Evolutionary conservation across 768 basidiomycete genomes (phyloP), one percentile per base, ranked within the genome.

Genomic region (Podaxis rugospora): DNA sequence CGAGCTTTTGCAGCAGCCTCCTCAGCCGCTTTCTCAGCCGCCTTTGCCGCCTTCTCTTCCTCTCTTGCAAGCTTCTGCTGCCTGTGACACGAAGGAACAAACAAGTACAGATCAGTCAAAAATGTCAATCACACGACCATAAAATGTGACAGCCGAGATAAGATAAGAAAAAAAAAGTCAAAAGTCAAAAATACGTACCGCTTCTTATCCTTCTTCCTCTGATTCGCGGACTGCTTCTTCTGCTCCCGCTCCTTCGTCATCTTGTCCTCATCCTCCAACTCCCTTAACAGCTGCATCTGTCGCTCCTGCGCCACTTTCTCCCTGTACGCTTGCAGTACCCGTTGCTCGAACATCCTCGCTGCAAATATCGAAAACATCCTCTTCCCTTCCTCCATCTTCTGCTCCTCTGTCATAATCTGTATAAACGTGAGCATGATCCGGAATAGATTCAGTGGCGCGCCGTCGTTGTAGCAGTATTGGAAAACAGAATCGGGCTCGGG

Each of bases 281-380:
- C 97, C 32, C 92, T 87, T 60, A 99, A 80, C 21, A 99, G 82
- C 67, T 98, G 95, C 63, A 90, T 77, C 73, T 98, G 95, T 66
- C 94, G 86, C 74, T 96, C 95, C 71, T 96, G 93, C 11, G 97
- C 96, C 16, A 98, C 93, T 74, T 92, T 89, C 76, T 98, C 96
- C 39, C 96, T 90, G 70, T 96, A 98, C 13, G 96, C 94, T 68
- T 94, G 90, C 57, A 97, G 85, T 40, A 98, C 97, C 23, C 97
- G 88, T 75, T 98, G 96, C 76, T 99, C 97, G 73, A 99, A 98
- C 95, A 98, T 97, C 57, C 97, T 87, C 46, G 97, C 97, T 14
- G 97, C 97, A 68, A 99, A 99, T 75, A 99, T 97, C 65, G 94
- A 95, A 79, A 99, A 99, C 97, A 99, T 99, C 54, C 93, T 86